Evolutionary conservation across 148 eudicot genomes (phyloP), one percentile per base, ranked within the genome.

Genomic region (Silene uniflora): DNA sequence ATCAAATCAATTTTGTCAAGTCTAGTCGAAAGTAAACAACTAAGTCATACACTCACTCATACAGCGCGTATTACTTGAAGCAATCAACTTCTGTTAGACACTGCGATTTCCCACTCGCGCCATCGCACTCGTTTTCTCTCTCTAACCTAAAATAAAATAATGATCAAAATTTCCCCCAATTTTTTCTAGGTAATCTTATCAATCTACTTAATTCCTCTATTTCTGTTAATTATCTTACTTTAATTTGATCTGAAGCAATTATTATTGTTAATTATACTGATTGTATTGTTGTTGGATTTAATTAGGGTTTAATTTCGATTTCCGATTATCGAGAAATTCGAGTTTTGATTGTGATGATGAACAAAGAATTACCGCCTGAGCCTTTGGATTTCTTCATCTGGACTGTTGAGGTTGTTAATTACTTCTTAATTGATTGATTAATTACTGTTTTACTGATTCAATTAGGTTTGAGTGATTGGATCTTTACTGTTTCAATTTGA

Each of bases 371-470:
- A 14, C 83, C 87, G 27, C 90, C 92, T 24, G 97, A 91, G 86
- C 97, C 97, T 75, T 82, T 91, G 56, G 93, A 91, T 87, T 91
- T 91, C 93, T 91, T 91, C 85, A 91, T 91, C 62, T 91, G 97
- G 97, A 91, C 97, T 58, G 91, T 91, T 72, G 93, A 91, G 92
- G 97, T 91, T 74, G 22, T 65, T 42, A 19, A 3, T 61, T 13
- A 23, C 13, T 42, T 47, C 18, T 52, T 52, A 52, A 52, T 52
- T 39, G 19, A 9, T 70, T 24, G 32, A 52, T 10, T 59, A 22
- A 13, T 56, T 56, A 52, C 7, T 63, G 11, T 2, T 61, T 22
- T 0, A 3, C 10, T 62, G 21, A 24, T 49, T 69, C 1, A 60
- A 9, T 55, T 32, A 10, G 52, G 24, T 69, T 74, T n/a, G 22